Base-by-base conservation (phyloP, 108 stramenopile species). In the Cyclotella sp. region DNA sequence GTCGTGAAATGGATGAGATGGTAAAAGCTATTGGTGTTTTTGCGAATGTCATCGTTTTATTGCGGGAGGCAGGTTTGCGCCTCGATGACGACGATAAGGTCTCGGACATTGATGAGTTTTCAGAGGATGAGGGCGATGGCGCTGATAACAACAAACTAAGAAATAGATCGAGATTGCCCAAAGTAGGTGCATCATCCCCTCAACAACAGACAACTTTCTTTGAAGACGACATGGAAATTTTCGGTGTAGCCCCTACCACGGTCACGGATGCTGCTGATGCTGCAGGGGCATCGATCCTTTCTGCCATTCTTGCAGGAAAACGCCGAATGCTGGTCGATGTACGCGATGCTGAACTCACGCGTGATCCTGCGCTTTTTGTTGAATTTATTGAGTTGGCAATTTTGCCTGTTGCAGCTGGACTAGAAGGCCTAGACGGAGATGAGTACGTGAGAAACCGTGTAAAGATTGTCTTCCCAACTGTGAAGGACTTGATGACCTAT, bases 311-410 rank as follows among this genome's bases (percentile, higher is more conserved):
- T 10, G 92, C 83, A 24, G 95, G 95, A 22, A 92, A 96, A 68
- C 87, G 92, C 66, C 83, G 95, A n/a, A 92, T 96, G 92, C 43
- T 96, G 57, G 92, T 96, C 12, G 95, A 96, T 79, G 92, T 96
- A n/a, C 82, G 93, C 8, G 95, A 96, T 85, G 91, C 93, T 15
- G 95, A 96, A 63, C 78, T 96, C 30, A 88, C 85, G 26, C 72
- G 78, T 30, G 91, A 96, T 82, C 85, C 87, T 9, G 84, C 91
- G 41, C 78, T 89, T 15, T 80, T 96, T 71, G 91, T 94, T 5
- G 92, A 96, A 67, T 94, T 94, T 58, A 85, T 96, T 54, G 93
- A 96, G 70, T 79, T 93, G 52, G 87, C 91, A 52, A 89, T 94
- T 62, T 75, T 93, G 18, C 95, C 95, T 0, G 86, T 93, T 30